Conservation (phyloP, 805 yeast genomes). For the Ogataea parapolymorpha region DNA sequence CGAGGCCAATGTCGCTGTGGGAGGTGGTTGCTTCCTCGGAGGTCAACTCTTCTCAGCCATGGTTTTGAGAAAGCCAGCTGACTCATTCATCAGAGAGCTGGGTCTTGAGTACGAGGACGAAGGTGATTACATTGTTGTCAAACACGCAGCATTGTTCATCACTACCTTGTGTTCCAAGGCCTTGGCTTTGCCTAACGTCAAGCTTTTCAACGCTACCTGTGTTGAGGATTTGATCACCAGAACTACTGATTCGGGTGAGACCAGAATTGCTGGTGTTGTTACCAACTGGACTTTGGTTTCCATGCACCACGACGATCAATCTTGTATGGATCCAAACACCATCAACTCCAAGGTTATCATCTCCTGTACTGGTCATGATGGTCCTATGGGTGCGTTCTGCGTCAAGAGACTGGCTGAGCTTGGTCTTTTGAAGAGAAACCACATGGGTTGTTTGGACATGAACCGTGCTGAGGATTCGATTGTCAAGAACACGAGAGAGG, state of each 20-base stretch:
- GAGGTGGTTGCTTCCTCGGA: constrained; percentile 79
- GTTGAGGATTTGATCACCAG: constrained; percentile 79
- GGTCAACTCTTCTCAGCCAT: constrained; percentile 76
- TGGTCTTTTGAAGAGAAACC: constrained; percentile 47
- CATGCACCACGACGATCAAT: constrained; percentile 70
- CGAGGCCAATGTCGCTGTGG: constrained; percentile 73
- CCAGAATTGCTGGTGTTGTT: constrained; percentile 74
- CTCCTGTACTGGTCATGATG: constrained; percentile 79
- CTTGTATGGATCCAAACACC: constrained; percentile 82
- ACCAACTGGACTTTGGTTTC: constrained; percentile 82
- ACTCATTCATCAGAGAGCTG: constrained; percentile 59
- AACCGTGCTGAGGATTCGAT: constrained; percentile 73
- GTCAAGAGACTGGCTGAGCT: constrained; percentile 63
- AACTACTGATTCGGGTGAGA: constrained; percentile 54
- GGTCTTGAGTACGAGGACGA: constrained; percentile 71
- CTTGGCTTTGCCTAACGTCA: constrained; percentile 67
- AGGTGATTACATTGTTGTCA: constrained; percentile 76
- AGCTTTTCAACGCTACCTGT: constrained; percentile 75
- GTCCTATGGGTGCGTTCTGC: constrained; percentile 78
- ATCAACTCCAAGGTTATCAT: constrained; percentile 62
- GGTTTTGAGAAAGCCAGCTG: constrained; percentile 80
- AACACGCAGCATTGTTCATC: constrained; percentile 76
- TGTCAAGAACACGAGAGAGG: constrained; percentile 65
- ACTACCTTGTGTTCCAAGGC: constrained; percentile 69
- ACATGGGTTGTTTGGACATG: constrained; percentile 80